Conservation (phyloP, 139 green algal genomes). For the Chloropicon primus region DNA sequence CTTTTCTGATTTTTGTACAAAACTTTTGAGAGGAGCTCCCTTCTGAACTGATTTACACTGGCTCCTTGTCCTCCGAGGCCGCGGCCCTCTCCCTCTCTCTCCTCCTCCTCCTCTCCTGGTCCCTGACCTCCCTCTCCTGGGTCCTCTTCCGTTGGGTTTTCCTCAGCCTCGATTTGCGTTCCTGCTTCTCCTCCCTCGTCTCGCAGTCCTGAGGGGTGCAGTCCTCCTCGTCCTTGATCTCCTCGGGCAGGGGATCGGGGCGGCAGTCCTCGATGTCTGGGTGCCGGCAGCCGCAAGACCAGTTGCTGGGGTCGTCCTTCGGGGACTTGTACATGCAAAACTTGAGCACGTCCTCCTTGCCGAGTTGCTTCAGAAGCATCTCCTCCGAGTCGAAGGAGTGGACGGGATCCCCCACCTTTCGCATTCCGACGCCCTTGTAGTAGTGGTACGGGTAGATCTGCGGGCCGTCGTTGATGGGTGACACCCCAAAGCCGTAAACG, state of each 20-base stretch:
- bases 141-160: background rate
- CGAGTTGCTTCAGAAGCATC: constrained; percentile 6
- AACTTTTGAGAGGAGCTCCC: background rate
- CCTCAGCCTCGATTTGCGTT: background rate
- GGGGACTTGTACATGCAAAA: background rate
- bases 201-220: background rate
- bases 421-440: constrained; percentile 13
- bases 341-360: background rate
- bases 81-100: background rate
- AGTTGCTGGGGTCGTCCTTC: constrained; percentile 13
- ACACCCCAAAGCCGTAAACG: constrained; percentile 18
- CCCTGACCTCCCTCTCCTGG: background rate
- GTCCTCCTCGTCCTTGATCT: background rate
- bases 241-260: background rate
- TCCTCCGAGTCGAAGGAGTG: constrained; percentile 20
- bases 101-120: background rate
- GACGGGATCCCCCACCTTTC: constrained; percentile 14
- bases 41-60: too few relatives aligned
- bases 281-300: constrained; percentile 12
- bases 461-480: background rate
- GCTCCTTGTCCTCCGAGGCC: background rate
- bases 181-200: background rate
- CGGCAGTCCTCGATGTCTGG: constrained; percentile 8
- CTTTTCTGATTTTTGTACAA: too few relatives aligned
- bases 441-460: constrained; percentile 17